A percentile compares a stretch with the other conserved stretches of the same genome.
Evolutionary conservation across 176 grass and related monocot genomes (phyloP).

Genomic region (Musa itinerans): DNA sequence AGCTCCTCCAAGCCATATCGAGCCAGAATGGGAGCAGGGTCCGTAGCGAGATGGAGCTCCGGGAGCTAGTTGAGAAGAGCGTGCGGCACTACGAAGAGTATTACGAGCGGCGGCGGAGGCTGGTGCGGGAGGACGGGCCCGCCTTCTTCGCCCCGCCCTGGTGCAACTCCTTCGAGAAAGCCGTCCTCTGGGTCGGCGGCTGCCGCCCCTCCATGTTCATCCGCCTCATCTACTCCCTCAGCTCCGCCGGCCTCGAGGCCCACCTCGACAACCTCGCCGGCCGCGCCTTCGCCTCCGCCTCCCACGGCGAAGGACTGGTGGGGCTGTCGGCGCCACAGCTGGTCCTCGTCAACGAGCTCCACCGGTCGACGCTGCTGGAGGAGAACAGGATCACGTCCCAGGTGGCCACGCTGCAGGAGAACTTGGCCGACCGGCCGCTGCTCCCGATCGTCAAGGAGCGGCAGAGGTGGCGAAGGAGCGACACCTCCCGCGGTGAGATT

Average conservation of each 20-base stretch:
- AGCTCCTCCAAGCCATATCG: not conserved
- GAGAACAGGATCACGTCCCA: conserved; percentile 38
- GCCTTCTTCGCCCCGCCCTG: conserved; percentile 54
- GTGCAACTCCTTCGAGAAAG: conserved; percentile 74
- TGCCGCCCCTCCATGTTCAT: conserved; percentile 63
- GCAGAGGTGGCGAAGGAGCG: conserved; percentile 3
- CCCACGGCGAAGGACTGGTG: not conserved
- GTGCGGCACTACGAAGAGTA: conserved; percentile 57
- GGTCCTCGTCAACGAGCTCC: conserved; percentile 41
- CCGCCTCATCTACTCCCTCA: conserved; percentile 59
- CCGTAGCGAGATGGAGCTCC: conserved; percentile 35
- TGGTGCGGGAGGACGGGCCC: conserved; percentile 29
- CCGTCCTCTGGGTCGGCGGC: conserved; percentile 56
- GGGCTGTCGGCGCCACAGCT: conserved; percentile 45
- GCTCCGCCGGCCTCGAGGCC: conserved; percentile 43
- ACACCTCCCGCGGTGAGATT: not conserved
- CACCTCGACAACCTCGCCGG: conserved; percentile 32
- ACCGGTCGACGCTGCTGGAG: conserved; percentile 36
- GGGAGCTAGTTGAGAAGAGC: conserved; percentile 30
- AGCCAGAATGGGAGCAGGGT: not conserved
- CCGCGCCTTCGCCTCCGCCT: not conserved
- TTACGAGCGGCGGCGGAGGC: conserved; percentile 14
- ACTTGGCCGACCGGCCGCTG: conserved; percentile 57
- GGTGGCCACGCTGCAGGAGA: conserved; percentile 53
- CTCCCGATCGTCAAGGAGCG: conserved; percentile 38